A percentile compares a stretch with the other conserved stretches of the same genome.
phyloP scores from a whole-genome alignment of 2,329 filamentous ascomycete genomes.

The Penicillium fuscoglaucum region DNA sequence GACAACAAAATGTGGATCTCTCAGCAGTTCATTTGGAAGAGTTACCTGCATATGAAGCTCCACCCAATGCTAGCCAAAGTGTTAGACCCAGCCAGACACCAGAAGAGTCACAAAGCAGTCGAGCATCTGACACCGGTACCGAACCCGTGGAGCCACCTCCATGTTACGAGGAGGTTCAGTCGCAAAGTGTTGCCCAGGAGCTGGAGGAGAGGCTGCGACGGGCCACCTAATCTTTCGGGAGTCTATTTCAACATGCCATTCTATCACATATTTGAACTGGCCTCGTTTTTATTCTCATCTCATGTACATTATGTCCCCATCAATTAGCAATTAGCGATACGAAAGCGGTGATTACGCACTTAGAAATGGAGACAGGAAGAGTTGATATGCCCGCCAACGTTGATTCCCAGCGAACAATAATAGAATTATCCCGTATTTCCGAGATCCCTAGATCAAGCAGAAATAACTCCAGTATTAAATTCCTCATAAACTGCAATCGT shows the following conservation, averaged over 20 bases:
- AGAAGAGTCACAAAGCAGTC: slow-evolving; percentile 21
- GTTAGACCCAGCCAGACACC: slow-evolving; percentile 11
- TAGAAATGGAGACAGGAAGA: slow-evolving; percentile 5
- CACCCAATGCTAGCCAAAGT: slow-evolving; percentile 37
- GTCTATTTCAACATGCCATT: neutral
- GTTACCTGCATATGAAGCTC: slow-evolving; percentile 79
- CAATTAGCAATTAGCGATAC: slow-evolving; percentile 14
- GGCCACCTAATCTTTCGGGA: slow-evolving; percentile 24
- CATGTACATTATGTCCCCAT: slow-evolving; percentile 22
- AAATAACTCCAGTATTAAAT: neutral
- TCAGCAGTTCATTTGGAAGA: slow-evolving; percentile 77
- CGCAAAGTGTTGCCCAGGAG: slow-evolving; percentile 73
- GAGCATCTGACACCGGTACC: slow-evolving; percentile 34
- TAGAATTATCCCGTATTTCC: no score
- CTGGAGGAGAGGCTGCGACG: slow-evolving; percentile 59
- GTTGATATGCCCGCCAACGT: neutral
- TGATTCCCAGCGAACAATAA: neutral
- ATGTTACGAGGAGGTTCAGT: slow-evolving; percentile 87
- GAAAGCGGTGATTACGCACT: slow-evolving; percentile 11
- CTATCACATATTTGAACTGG: neutral
- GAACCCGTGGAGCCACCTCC: slow-evolving; percentile 74
- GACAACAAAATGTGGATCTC: slow-evolving; percentile 54
- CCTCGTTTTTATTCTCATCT: neutral
- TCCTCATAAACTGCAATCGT: neutral
- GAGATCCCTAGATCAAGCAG: neutral